phyloP scores from a whole-genome alignment of 2,329 filamentous ascomycete species.

The Curvularia eragrostidis region DNA sequence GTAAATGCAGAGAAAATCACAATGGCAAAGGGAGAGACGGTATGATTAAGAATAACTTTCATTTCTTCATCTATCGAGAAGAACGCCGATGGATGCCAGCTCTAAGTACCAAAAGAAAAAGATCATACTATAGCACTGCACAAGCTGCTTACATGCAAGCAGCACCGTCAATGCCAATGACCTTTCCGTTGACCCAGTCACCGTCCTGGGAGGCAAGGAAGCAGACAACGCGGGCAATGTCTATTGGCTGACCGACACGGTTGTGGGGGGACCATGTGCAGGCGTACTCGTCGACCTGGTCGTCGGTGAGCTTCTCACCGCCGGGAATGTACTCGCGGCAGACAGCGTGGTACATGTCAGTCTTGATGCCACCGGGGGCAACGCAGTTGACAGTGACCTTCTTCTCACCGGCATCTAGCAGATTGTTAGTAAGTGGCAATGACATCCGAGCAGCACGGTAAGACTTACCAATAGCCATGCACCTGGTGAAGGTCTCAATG shows the following conservation, averaged over 20 bases:
- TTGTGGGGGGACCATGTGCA: conserved; percentile 69
- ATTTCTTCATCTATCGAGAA: conserved; percentile 14
- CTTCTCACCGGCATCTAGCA: conserved; percentile 59
- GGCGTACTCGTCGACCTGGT: conserved; percentile 68
- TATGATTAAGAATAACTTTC: neutral
- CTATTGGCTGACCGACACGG: conserved; percentile 71
- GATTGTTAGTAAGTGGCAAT: conserved; percentile 20
- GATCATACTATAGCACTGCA: conserved; percentile 5
- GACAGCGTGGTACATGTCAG: conserved; percentile 67
- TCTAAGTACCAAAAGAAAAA: conserved; percentile 9
- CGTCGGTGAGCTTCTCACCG: conserved; percentile 62
- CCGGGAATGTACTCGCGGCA: conserved; percentile 69
- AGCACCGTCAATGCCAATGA: conserved; percentile 57
- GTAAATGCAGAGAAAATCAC: neutral
- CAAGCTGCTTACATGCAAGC: conserved; percentile 49
- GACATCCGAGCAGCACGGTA: neutral
- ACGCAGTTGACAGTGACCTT: conserved; percentile 67
- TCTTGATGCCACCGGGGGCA: conserved; percentile 63
- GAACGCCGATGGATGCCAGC: conserved; percentile 18
- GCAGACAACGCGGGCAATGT: conserved; percentile 71
- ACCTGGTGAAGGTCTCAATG: conserved; percentile 62
- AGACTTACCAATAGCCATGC: conserved; percentile 58
- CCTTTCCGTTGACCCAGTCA: conserved; percentile 63
- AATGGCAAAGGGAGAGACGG: neutral
- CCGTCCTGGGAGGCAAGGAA: conserved; percentile 65